Conservation (phyloP, 1,139 yeast genomes). For the Yamadazyma triangularis region DNA sequence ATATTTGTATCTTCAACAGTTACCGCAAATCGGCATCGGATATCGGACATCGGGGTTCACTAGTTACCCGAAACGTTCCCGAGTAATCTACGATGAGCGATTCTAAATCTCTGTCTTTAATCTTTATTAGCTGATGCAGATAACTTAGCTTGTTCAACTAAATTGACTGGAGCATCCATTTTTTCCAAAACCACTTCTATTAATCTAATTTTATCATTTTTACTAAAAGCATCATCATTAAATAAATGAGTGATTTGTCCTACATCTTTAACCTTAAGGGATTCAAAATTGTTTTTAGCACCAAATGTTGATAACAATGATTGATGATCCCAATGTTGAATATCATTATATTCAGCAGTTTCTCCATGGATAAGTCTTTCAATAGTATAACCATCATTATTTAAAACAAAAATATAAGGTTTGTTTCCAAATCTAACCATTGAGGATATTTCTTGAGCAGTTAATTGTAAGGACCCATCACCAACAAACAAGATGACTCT, state of each 20-base stretch:
- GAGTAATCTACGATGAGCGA: too few species aligned
- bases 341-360: slow-evolving; percentile 31
- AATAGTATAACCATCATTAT: slow-evolving; percentile 38
- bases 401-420: slow-evolving; percentile 35
- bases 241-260: slow-evolving; percentile 25
- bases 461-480: slow-evolving; percentile 41
- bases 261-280: slow-evolving; percentile 20
- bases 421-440: slow-evolving; percentile 29
- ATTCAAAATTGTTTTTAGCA: slow-evolving; percentile 24
- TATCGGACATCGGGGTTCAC: too few species aligned
- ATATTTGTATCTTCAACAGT: too few species aligned
- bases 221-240: slow-evolving; percentile 21
- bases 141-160: slow-evolving; percentile 25
- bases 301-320: slow-evolving; percentile 26
- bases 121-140: slow-evolving; percentile 16
- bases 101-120: too few species aligned
- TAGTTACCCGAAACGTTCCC: too few species aligned
- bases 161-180: slow-evolving; percentile 35
- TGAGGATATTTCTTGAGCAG: slow-evolving; percentile 39
- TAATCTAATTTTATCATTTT: slow-evolving; percentile 28
- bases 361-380: slow-evolving; percentile 38
- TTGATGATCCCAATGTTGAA: slow-evolving; percentile 38
- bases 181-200: slow-evolving; percentile 31
- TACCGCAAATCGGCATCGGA: too few species aligned
- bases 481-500: slow-evolving; percentile 37